Percentiles rank a stretch among this genome's conserved stretches.
phyloP scores from a whole-genome alignment of 768 basidiomycete species.

The Mycena floridula region DNA sequence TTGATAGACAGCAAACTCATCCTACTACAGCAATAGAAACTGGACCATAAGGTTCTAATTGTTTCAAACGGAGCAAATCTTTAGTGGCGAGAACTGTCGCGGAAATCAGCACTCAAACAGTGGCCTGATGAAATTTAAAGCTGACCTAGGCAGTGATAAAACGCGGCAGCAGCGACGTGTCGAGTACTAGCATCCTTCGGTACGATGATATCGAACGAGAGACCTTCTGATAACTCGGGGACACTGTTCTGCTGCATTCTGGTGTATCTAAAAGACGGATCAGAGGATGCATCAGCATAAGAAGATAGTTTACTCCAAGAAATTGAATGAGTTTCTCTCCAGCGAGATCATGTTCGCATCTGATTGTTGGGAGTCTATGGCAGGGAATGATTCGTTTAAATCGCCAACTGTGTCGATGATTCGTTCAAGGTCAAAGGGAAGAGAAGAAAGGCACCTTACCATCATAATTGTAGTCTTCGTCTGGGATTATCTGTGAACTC shows the following conservation, averaged over 20 bases:
- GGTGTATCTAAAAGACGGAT: slow-evolving; percentile 65
- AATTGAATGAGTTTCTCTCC: slow-evolving; percentile 75
- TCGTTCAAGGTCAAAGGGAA: too few relatives aligned
- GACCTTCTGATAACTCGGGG: slow-evolving; percentile 34
- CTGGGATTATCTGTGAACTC: slow-evolving; percentile 36
- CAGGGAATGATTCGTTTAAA: slow-evolving; percentile 2
- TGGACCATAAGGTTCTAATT: slow-evolving; percentile 52
- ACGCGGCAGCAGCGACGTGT: slow-evolving; percentile 74
- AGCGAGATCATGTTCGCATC: slow-evolving; percentile 52
- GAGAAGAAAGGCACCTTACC: slow-evolving; percentile 42
- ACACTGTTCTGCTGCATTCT: slow-evolving; percentile 69
- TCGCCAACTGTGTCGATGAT: neutral
- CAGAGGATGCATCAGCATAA: slow-evolving; percentile 16
- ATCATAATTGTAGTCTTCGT: slow-evolving; percentile 64
- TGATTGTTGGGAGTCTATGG: slow-evolving; percentile 46
- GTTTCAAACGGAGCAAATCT: slow-evolving; percentile 54
- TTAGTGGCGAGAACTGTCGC: slow-evolving; percentile 78
- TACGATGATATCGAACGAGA: slow-evolving; percentile 63
- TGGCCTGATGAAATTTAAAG: slow-evolving; percentile 6
- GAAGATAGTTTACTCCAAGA: too few relatives aligned
- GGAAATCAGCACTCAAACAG: slow-evolving; percentile 3
- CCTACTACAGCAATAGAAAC: slow-evolving; percentile 32
- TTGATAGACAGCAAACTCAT: neutral
- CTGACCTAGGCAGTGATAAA: slow-evolving; percentile 83
- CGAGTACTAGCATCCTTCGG: slow-evolving; percentile 61